Percentiles rank a stretch among this genome's conserved stretches.
Conservation (phyloP, 2,329 filamentous ascomycete species). For the Colletotrichum liriopes region DNA sequence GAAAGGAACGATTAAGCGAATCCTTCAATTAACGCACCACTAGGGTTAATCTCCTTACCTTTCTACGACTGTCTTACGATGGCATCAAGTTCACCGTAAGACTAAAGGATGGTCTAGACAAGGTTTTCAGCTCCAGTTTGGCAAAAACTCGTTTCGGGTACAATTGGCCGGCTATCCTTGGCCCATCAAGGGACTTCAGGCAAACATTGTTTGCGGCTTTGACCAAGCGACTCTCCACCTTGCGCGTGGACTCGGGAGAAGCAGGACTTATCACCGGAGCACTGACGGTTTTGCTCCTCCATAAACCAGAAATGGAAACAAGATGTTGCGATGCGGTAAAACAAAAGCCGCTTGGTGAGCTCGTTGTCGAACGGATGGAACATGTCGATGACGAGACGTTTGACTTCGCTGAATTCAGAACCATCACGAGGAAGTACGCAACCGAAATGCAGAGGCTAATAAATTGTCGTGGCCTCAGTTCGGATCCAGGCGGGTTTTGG, state of each 20-base stretch:
- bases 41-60: background rate
- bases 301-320: too few species aligned
- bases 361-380: background rate
- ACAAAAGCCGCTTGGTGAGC: too few species aligned
- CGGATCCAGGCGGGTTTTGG: too few species aligned
- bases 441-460: background rate
- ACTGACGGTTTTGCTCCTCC: accelerated
- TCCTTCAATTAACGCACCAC: background rate
- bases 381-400: background rate
- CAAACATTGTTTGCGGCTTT: background rate
- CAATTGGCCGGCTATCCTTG: background rate
- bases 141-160: too few species aligned
- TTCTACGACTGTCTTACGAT: background rate
- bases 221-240: background rate
- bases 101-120: too few species aligned
- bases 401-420: background rate
- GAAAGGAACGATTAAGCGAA: too few species aligned
- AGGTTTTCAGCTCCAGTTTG: accelerated
- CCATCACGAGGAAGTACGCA: background rate
- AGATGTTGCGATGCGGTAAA: too few species aligned
- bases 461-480: background rate
- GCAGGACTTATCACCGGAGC: background rate
- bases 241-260: background rate
- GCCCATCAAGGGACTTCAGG: background rate
- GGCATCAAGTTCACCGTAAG: too few species aligned